These are phyloP conservation scores for Linum usitatissimum DNA, from an alignment of 345 rosid genomes.

Conservation along the genomic window DNA sequence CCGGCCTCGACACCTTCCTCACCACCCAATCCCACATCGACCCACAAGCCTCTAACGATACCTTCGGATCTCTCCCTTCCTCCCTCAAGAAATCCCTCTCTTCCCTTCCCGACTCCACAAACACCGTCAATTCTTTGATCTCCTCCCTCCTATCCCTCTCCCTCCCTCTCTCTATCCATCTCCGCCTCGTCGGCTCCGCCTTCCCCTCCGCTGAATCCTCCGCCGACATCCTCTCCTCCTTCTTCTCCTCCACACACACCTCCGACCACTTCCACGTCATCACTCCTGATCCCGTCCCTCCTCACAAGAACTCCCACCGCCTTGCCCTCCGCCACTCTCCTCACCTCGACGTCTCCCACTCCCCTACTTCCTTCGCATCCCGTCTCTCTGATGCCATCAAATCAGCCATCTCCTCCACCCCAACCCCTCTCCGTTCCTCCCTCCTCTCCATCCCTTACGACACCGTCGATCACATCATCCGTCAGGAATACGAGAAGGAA, in stretches of 20 bases:
- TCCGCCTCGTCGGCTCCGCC: slow-evolving; percentile 23
- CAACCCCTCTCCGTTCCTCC: slow-evolving; percentile 52
- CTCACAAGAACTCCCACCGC: slow-evolving; percentile 11
- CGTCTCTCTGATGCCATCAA: slow-evolving; percentile 37
- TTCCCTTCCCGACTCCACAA: not conserved
- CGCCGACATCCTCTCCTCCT: slow-evolving; percentile 16
- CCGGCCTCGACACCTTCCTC: slow-evolving; percentile 26
- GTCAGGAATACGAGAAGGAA: slow-evolving; percentile 53
- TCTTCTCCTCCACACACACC: slow-evolving; percentile 15
- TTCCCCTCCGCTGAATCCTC: slow-evolving; percentile 15
- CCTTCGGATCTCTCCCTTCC: slow-evolving; percentile 16
- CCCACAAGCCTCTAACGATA: slow-evolving; percentile 56
- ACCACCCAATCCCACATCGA: slow-evolving; percentile 28
- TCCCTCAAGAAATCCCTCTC: slow-evolving; percentile 21
- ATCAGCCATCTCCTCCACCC: slow-evolving; percentile 25
- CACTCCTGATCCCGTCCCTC: slow-evolving; percentile 12
- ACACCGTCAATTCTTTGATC: slow-evolving; percentile 10
- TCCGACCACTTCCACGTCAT: slow-evolving; percentile 26
- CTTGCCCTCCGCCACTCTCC: slow-evolving; percentile 22
- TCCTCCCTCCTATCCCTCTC: slow-evolving; percentile 19
- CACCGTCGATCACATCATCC: slow-evolving; percentile 42
- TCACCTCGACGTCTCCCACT: slow-evolving; percentile 20
- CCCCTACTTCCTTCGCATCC: slow-evolving; percentile 14
- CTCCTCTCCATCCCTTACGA: slow-evolving; percentile 49
- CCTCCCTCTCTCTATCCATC: slow-evolving; percentile 16